Evolutionary conservation across 2,329 filamentous ascomycete species (phyloP), one percentile per base, ranked within the genome.

Genomic region (Emergomyces africanus): DNA sequence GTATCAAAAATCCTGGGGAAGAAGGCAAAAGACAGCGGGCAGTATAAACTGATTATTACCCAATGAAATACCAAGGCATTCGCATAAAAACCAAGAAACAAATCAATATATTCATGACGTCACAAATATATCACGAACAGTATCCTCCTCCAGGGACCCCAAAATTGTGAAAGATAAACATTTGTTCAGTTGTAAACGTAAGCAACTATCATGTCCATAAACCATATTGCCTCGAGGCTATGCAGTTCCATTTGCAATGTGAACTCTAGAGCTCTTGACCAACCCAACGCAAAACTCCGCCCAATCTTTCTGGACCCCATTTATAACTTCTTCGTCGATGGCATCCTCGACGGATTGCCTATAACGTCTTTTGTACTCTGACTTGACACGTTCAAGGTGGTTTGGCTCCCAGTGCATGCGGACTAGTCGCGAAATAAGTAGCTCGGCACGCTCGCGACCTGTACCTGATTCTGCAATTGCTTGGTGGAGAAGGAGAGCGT

Each of bases 321-420:
- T 83, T 62, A 81, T 84, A 0, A 89, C 88, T 48, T 87, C 87
- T 57, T 90, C 87, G 54, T 83, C 81, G 42, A 99, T 84, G 49
- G 89, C 89, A 51, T 89, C 84, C 68, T 90, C 84, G 63, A 97
- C 79, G 51, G 87, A 82, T 56, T 81, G 77, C 5, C 82, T 80
- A 72, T 96, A 96, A 62, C 90, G 85, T 62, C 86, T 83, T 59
- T 83, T 80, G 73, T 90, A 99, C 62, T 90, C 88, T 37, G 76
- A 75, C 79, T 95, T 95, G 58, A 97, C 83, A 23, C 82, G 81
- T 61, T 85, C 82, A 75, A 97, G 80, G 73, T 97, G 92, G 63
- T 81, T 75, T 4, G 87, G 82, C 68, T 97, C 91, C 94, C 94
- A 97, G 74, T 97, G 94, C 71, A 92, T 84, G 37, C 94, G 82